Percentiles rank a stretch among this genome's conserved stretches.
phyloP scores from a whole-genome alignment of 2,329 filamentous ascomycete genomes.

The Fusarium ramigenum region DNA sequence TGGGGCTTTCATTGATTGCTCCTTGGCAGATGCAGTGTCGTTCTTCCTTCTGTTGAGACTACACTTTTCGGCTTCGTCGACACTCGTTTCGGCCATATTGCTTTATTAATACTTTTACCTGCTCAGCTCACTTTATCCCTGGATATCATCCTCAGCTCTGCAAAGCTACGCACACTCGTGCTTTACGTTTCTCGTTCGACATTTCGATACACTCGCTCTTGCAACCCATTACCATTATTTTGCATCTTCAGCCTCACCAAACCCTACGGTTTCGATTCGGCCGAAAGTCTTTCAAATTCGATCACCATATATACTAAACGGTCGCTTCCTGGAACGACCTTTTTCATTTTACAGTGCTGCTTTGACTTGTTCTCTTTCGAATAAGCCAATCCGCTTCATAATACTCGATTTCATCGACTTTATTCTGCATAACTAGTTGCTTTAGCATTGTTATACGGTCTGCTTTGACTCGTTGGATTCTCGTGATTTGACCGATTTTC shows the following conservation, averaged over 20 bases:
- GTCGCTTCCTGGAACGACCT: slow-evolving; percentile 40
- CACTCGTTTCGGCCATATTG: slow-evolving; percentile 47
- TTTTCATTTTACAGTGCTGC: slow-evolving; percentile 25
- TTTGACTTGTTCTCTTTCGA: slow-evolving; percentile 29
- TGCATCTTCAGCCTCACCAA: slow-evolving; percentile 32
- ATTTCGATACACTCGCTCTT: slow-evolving; percentile 43
- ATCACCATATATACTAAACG: slow-evolving; percentile 41
- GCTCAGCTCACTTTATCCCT: slow-evolving; percentile 26
- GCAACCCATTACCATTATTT: slow-evolving; percentile 31
- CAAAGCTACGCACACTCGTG: slow-evolving; percentile 25
- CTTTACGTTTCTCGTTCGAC: slow-evolving; percentile 44
- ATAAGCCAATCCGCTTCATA: slow-evolving; percentile 36
- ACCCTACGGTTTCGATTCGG: slow-evolving; percentile 33
- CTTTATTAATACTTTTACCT: slow-evolving; percentile 47
- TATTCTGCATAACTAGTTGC: slow-evolving; percentile 36
- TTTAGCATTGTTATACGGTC: slow-evolving; percentile 31
- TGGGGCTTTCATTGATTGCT: slow-evolving; percentile 39
- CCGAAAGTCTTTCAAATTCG: slow-evolving; percentile 40
- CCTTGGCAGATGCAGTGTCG: slow-evolving; percentile 44
- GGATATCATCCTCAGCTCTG: slow-evolving; percentile 29
- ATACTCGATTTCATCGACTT: slow-evolving; percentile 36
- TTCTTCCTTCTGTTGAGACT: slow-evolving; percentile 44
- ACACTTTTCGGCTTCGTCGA: slow-evolving; percentile 44
- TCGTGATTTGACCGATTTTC: slow-evolving; percentile 6
- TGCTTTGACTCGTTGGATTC: slow-evolving; percentile 7